A percentile compares a stretch with the other conserved stretches of the same genome.
phyloP scores from a whole-genome alignment of 2,329 filamentous ascomycete species.

The Alternaria tenuissima region DNA sequence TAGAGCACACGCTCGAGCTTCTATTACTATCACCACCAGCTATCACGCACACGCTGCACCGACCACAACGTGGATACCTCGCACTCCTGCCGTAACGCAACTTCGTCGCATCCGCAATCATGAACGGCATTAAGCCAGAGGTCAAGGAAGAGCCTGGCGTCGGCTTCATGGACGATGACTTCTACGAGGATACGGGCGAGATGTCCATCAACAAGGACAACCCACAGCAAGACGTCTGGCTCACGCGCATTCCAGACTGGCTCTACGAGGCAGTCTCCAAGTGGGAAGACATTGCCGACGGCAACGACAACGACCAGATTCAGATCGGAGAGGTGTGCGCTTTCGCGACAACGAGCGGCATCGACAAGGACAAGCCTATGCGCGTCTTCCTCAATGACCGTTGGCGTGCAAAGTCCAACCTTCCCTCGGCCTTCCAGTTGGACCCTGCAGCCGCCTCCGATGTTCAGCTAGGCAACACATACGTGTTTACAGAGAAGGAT shows the following conservation, averaged over 20 bases:
- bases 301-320: conserved; percentile 50
- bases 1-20: neutral
- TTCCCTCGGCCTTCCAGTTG: conserved; percentile 91
- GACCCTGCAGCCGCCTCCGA: conserved; percentile 65
- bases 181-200: conserved; percentile 56
- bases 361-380: conserved; percentile 60
- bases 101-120: conserved; percentile 20
- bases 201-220: conserved; percentile 45
- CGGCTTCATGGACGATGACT: conserved; percentile 52
- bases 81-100: neutral
- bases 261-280: conserved; percentile 49
- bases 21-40: conserved; percentile 1
- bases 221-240: conserved; percentile 44
- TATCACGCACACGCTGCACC: neutral
- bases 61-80: neutral
- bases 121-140: conserved; percentile 54
- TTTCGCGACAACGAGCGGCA: conserved; percentile 38
- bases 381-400: conserved; percentile 71
- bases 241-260: conserved; percentile 52
- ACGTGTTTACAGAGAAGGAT: conserved; percentile 92
- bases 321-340: conserved; percentile 48
- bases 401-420: conserved; percentile 71
- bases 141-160: conserved; percentile 51
- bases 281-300: conserved; percentile 46
- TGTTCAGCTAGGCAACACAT: conserved; percentile 78